These are phyloP conservation scores for Tolypocladium pustulatum DNA, from an alignment of 2,329 filamentous ascomycete species.

Conservation along the genomic window DNA sequence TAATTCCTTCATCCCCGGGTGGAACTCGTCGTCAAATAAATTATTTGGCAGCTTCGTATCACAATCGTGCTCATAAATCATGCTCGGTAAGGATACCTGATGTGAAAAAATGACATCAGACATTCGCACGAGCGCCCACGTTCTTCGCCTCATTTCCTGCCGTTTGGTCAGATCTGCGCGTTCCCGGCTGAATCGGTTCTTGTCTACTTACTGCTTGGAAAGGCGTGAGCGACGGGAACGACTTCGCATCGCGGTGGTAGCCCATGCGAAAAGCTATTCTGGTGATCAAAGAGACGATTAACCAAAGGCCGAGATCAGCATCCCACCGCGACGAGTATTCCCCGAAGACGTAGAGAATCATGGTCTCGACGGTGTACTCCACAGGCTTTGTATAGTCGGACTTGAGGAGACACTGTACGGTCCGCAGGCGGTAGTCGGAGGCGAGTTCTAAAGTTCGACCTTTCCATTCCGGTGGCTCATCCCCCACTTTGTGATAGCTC, in stretches of 20 bases:
- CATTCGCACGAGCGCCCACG: constrained; percentile 63
- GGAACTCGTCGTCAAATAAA: constrained; percentile 71
- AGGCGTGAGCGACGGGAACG: constrained; percentile 59
- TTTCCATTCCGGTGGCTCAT: constrained; percentile 70
- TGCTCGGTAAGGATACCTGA: constrained; percentile 54
- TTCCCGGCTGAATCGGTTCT: not conserved
- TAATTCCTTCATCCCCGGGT: constrained; percentile 54
- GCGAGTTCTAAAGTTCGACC: constrained; percentile 52
- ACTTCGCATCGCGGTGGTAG: constrained; percentile 68
- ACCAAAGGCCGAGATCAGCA: constrained; percentile 57
- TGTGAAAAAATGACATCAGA: constrained; percentile 70
- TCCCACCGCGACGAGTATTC: constrained; percentile 67
- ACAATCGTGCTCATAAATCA: constrained; percentile 65
- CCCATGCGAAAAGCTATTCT: constrained; percentile 58
- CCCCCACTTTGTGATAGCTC: constrained; percentile 68
- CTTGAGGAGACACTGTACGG: constrained; percentile 66
- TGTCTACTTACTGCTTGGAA: constrained; percentile 52
- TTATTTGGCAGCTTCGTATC: constrained; percentile 69
- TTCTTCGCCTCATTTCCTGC: constrained; percentile 59
- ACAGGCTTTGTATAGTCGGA: constrained; percentile 69
- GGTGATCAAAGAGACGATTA: constrained; percentile 45
- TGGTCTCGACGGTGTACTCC: constrained; percentile 67
- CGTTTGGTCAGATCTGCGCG: constrained; percentile 2
- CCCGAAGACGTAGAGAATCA: constrained; percentile 65
- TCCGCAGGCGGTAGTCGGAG: constrained; percentile 56